Base-by-base conservation (phyloP, 192 early-diverging fungal species). In the Coemansia sp. region DNA sequence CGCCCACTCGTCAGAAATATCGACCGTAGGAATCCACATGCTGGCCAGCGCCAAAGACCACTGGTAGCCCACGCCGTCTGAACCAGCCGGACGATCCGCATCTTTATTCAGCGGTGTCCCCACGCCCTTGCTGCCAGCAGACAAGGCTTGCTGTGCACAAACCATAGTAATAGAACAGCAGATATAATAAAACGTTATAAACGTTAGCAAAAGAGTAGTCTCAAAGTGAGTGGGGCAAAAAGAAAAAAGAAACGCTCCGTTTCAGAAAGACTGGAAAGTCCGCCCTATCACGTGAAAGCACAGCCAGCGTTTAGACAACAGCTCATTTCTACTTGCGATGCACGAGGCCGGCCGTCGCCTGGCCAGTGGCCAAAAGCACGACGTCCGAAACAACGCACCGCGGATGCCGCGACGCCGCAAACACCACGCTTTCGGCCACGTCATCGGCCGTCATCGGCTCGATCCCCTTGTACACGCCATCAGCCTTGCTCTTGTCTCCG, bases 361-460 rank as follows among this genome's bases (percentile, higher is more conserved):
- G 77, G 5, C 77, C 77, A 12, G 47, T 67, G 2, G 77, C 72
- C 67, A 79, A 17, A 32, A 79, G 17, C 17, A 75, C 69, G 0
- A 74, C 65, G 6, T 79, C 77, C 0, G 77, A 63, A 0, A 79
- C 53, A 0, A 79, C 77, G 15, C 58, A 79, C 35, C 72, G 64
- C 6, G 72, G 65, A 24, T 74, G 91, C 2, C 93, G 73, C 25
- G 79, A 79, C 25, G 93, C 91, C 14, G 88, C 86, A 80, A 93
- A 96, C 9, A 93, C 87, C 8, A 93, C 82, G 5, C 86, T 81
- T 64, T 93, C 90, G 27, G 87, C 87, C 67, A 94, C 84, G 68
- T 94, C 92, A 15, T 86, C 69, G 5, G 81, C 87, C 17, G 77
- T 80, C 70, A 94, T 71, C 23, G 89, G 89, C 49, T 88, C 70